phyloP scores from a whole-genome alignment of 2,329 filamentous ascomycete species.

The Clarireedia paspali region DNA sequence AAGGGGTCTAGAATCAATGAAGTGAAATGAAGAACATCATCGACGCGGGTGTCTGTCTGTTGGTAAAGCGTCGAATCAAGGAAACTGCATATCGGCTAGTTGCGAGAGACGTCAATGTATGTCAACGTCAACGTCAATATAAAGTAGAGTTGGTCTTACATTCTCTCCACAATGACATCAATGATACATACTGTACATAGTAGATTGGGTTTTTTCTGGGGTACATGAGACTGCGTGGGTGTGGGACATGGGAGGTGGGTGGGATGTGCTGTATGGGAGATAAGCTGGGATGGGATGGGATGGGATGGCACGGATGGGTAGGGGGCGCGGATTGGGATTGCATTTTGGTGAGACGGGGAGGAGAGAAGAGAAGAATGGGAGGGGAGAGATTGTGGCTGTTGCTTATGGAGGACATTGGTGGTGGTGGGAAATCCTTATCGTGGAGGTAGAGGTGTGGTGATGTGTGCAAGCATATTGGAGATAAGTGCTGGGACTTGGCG shows the following conservation, averaged over 20 bases:
- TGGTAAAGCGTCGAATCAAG: too few species aligned
- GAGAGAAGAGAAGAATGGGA: not conserved
- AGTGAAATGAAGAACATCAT: too few species aligned
- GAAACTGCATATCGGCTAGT: too few species aligned
- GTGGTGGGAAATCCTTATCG: too few species aligned
- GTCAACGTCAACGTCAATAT: not conserved
- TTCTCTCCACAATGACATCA: slow-evolving; percentile 1
- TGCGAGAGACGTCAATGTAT: not conserved
- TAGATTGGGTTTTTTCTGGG: not conserved
- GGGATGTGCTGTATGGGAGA: not conserved
- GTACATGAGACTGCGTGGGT: not conserved
- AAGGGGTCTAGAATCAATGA: too few species aligned
- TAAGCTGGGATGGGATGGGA: not conserved
- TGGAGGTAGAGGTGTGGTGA: not conserved
- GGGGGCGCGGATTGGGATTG: not conserved
- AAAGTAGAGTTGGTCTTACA: not conserved
- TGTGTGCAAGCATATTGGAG: not conserved
- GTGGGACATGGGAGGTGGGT: not conserved
- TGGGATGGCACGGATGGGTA: not conserved
- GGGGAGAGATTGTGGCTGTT: not conserved
- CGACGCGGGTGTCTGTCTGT: too few species aligned
- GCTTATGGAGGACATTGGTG: too few species aligned
- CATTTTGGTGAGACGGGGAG: not conserved
- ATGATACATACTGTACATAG: not conserved
- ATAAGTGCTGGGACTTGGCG: not conserved